These are phyloP conservation scores for Saturnispora zaruensis DNA, from an alignment of 805 yeast genomes.

Conservation along the genomic window DNA sequence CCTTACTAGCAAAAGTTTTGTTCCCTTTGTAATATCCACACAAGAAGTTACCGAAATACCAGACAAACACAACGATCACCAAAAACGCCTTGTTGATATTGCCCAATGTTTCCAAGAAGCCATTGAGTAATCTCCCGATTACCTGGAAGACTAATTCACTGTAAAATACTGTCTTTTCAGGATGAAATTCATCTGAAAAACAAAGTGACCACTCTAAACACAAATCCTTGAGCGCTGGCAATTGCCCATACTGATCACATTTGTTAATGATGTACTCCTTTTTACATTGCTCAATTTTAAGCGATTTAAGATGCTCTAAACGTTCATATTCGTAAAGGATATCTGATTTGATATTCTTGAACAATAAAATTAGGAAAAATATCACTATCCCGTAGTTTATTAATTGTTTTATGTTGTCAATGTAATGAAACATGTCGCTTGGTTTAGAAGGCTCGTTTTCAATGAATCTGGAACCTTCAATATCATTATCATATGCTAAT, in stretches of 20 bases:
- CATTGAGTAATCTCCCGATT: slow-evolving; percentile 51
- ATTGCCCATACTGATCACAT: slow-evolving; percentile 47
- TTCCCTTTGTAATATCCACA: slow-evolving; percentile 55
- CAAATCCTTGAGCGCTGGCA: slow-evolving; percentile 48
- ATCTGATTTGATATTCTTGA: slow-evolving; percentile 42
- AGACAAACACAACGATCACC: slow-evolving; percentile 26
- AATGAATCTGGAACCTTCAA: background rate
- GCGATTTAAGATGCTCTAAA: slow-evolving; percentile 35
- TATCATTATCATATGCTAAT: background rate
- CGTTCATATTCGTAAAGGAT: slow-evolving; percentile 42
- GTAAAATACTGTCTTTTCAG: slow-evolving; percentile 38
- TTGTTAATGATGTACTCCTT: slow-evolving; percentile 44
- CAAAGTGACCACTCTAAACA: slow-evolving; percentile 61
- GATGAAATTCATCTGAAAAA: slow-evolving; percentile 46
- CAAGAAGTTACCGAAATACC: slow-evolving; percentile 54
- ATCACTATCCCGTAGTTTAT: slow-evolving; percentile 10
- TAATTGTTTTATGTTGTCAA: slow-evolving; percentile 1
- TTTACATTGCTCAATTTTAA: slow-evolving; percentile 48
- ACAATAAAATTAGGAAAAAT: slow-evolving; percentile 4
- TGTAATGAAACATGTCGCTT: background rate
- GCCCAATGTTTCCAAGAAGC: slow-evolving; percentile 61
- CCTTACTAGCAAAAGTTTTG: background rate
- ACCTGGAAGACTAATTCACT: slow-evolving; percentile 54
- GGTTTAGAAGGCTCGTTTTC: too few species aligned
- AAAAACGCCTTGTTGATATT: slow-evolving; percentile 45